phyloP scores from a whole-genome alignment of 768 basidiomycete species.

The Collybiopsis luxurians region DNA sequence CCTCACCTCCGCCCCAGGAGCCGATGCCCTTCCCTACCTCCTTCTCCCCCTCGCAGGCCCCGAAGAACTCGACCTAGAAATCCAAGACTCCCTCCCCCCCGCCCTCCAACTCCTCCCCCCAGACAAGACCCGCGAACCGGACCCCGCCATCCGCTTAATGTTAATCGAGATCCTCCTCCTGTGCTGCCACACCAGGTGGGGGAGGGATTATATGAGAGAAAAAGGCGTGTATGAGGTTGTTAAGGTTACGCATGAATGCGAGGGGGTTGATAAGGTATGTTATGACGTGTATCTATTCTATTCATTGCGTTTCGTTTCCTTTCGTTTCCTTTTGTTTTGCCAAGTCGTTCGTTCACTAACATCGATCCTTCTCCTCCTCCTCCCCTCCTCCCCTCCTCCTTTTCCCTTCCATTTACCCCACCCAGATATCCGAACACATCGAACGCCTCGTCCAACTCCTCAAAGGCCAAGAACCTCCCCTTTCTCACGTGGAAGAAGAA shows the following conservation, averaged over 20 bases:
- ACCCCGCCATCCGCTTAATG: constrained; percentile 71
- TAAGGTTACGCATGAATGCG: constrained; percentile 71
- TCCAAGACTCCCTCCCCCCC: constrained; percentile 82
- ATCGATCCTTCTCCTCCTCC: too few relatives aligned
- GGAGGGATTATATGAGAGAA: constrained; percentile 74
- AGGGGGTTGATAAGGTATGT: constrained; percentile 75
- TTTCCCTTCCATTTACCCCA: background rate
- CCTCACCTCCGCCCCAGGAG: constrained; percentile 68
- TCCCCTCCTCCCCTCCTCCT: too few relatives aligned
- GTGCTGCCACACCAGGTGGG: constrained; percentile 86
- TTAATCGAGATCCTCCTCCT: constrained; percentile 89
- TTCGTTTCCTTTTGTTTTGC: too few relatives aligned
- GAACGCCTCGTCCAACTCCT: constrained; percentile 87
- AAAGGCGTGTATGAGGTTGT: constrained; percentile 89
- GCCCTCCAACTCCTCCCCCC: constrained; percentile 86
- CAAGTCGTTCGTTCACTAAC: too few relatives aligned
- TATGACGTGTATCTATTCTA: too few relatives aligned
- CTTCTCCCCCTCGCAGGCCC: constrained; percentile 91
- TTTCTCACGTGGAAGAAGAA: constrained; percentile 37
- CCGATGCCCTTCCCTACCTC: constrained; percentile 82
- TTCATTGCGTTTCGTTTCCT: too few relatives aligned
- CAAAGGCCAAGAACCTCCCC: constrained; percentile 68
- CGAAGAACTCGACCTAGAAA: constrained; percentile 93
- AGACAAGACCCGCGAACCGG: constrained; percentile 80
- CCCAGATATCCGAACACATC: constrained; percentile 81